Evolutionary conservation across 768 basidiomycete species (phyloP).

Genomic region (Sporobolomyces phaffii): DNA sequence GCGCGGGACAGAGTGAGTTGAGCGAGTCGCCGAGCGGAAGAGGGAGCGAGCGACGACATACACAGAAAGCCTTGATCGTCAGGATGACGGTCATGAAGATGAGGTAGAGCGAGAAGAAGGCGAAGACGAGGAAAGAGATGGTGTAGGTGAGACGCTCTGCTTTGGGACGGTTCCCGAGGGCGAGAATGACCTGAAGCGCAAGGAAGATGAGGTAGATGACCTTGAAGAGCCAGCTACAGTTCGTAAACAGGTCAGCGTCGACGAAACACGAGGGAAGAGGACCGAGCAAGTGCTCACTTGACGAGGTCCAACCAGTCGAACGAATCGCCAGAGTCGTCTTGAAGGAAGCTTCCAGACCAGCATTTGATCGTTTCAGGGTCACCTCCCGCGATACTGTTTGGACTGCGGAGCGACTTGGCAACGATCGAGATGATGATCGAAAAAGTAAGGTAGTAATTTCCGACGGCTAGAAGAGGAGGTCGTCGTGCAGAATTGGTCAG

Average conservation of each 20-base stretch:
- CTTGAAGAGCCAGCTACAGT: slow-evolving; percentile 37
- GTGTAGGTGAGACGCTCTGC: slow-evolving; percentile 72
- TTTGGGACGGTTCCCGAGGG: slow-evolving; percentile 76
- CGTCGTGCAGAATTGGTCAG: neutral
- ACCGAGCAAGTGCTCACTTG: slow-evolving; percentile 7
- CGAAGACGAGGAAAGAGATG: slow-evolving; percentile 60
- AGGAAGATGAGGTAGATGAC: slow-evolving; percentile 47
- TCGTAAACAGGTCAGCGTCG: neutral
- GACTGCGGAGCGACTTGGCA: slow-evolving; percentile 32
- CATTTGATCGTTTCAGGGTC: slow-evolving; percentile 33
- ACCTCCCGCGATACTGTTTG: slow-evolving; percentile 33
- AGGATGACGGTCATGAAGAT: slow-evolving; percentile 54
- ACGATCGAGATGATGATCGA: slow-evolving; percentile 36
- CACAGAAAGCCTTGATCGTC: slow-evolving; percentile 66
- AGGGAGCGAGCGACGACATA: neutral
- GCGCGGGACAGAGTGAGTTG: neutral
- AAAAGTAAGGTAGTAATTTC: slow-evolving; percentile 41
- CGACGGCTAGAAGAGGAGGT: slow-evolving; percentile 33
- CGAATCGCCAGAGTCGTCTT: slow-evolving; percentile 28
- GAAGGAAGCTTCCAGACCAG: slow-evolving; percentile 39
- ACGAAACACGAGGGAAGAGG: too few relatives aligned
- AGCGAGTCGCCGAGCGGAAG: neutral
- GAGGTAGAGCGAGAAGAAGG: slow-evolving; percentile 73
- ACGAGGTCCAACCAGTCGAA: slow-evolving; percentile 38
- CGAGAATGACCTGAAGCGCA: slow-evolving; percentile 71